Evolutionary conservation across 129 eudicot genomes (phyloP).

Genomic region (Apium graveolens): DNA sequence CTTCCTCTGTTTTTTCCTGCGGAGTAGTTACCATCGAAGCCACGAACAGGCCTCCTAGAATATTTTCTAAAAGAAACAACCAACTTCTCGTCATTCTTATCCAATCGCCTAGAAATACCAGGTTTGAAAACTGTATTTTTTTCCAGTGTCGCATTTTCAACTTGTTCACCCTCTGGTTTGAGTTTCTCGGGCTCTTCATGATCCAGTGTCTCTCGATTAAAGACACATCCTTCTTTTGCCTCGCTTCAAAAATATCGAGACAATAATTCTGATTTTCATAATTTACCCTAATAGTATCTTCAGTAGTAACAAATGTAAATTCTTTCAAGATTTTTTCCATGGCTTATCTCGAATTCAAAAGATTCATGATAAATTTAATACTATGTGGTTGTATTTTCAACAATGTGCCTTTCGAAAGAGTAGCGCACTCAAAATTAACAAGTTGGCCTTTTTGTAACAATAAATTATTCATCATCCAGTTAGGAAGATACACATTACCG

Average conservation of each 20-base stretch:
- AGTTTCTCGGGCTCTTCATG: slow-evolving; percentile 26
- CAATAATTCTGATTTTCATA: background rate
- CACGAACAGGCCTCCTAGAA: background rate
- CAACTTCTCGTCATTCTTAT: background rate
- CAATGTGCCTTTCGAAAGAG: too few species aligned
- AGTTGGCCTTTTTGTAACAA: background rate
- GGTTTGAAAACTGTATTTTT: background rate
- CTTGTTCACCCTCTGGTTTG: background rate
- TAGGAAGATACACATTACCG: slow-evolving; percentile 9
- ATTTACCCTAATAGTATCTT: too few species aligned
- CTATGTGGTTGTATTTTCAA: too few species aligned
- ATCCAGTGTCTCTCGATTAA: slow-evolving; percentile 26
- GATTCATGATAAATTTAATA: too few species aligned
- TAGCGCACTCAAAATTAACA: background rate
- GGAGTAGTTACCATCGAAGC: background rate
- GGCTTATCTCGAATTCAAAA: background rate
- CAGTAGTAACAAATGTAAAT: slow-evolving; percentile 19
- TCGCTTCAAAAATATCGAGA: slow-evolving; percentile 14
- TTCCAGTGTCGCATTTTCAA: background rate
- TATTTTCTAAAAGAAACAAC: too few species aligned
- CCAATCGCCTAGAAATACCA: slow-evolving; percentile 25
- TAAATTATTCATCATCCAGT: slow-evolving; percentile 21
- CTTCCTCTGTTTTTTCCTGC: background rate
- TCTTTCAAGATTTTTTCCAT: slow-evolving; percentile 4
- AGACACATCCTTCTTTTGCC: slow-evolving; percentile 9